Percentiles rank a stretch among this genome's conserved stretches.
Evolutionary conservation across 495 filamentous ascomycete species (phyloP).

Genomic region (Lasiosphaeria hispida): DNA sequence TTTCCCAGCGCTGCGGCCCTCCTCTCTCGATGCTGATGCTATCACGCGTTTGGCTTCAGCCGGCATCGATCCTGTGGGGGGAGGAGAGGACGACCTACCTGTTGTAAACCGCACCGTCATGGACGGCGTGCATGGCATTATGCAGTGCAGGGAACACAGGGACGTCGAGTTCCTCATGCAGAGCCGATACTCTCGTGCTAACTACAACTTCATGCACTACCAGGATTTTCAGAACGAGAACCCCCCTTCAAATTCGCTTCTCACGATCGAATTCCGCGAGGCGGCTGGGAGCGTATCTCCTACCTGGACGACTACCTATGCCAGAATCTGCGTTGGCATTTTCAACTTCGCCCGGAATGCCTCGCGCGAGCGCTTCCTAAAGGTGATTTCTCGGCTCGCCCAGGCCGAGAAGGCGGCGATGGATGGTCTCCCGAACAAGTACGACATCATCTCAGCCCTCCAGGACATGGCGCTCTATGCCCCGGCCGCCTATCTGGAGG

Average conservation of each 20-base stretch:
- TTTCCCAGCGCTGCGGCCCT: too few relatives aligned
- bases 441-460: slow-evolving; percentile 17
- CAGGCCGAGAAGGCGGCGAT: slow-evolving; percentile 13
- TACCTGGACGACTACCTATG: slow-evolving; percentile 12
- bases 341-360: slow-evolving; percentile 16
- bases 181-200: not conserved
- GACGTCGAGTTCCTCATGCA: not conserved
- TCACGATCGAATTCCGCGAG: slow-evolving; percentile 26
- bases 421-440: not conserved
- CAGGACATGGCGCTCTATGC: slow-evolving; percentile 7
- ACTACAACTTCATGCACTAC: slow-evolving; percentile 17
- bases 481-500: slow-evolving; percentile 10
- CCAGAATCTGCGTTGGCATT: slow-evolving; percentile 14
- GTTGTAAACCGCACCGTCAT: not conserved
- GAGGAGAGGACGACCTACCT: not conserved
- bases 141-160: not conserved
- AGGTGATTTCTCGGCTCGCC: slow-evolving; percentile 11
- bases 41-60: not conserved
- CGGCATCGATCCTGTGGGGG: not conserved
- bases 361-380: not conserved
- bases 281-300: slow-evolving; percentile 7
- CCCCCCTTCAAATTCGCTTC: not conserved
- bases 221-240: too few relatives aligned
- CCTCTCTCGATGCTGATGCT: too few relatives aligned
- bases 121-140: slow-evolving; percentile 3